Base-by-base conservation (phyloP, 2,329 filamentous ascomycete species). In the Arachnomyces sp. region DNA sequence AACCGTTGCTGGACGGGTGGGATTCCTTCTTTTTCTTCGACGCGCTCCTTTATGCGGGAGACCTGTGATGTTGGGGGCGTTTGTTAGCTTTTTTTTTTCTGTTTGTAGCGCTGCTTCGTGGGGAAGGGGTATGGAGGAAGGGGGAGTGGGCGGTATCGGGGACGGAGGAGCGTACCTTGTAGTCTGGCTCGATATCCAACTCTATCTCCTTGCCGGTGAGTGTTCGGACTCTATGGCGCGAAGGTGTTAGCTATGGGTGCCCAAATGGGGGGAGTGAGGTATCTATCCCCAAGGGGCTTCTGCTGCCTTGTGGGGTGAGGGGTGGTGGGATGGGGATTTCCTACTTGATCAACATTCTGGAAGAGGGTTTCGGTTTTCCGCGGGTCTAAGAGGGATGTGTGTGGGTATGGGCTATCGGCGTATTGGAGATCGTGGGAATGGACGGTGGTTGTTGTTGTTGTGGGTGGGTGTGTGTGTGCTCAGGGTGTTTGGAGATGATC, bases 161-260 rank as follows among this genome's bases (percentile, higher is more conserved):
- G 11, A 31, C 17, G 29, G 7, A 40, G 13, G 25, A 4, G 15
- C 38, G 40, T 54, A 93, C 89, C 77, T 89, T 94, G 76, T 94
- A 94, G 58, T 87, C 82, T 39, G 79, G 74, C 72, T 96, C 92
- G 61, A 98, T 94, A 60, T 96, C 89, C 56, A 98, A 80, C 74
- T 96, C 90, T 64, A 96, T 96, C 71, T 98, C 88, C 74, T 96
- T 96, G 60, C 92, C 92, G 49, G 92, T 96, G 49, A 98, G 81
- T 48, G 92, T 98, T 61, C 92, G 84, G 62, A 98, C 90, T 75
- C 90, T 98, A 54, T 32, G 31, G 11, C 11, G 39, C 16, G 20
- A 40, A 36, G 28, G 38, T 17, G 15, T 40, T 47, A 39, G 40
- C 33, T 25, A 15, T 29, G 16, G 31, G 13, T 39, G 9, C 28